These are phyloP conservation scores for Durotheca rogersii DNA, from an alignment of 495 filamentous ascomycete genomes.

Conservation along the genomic window DNA sequence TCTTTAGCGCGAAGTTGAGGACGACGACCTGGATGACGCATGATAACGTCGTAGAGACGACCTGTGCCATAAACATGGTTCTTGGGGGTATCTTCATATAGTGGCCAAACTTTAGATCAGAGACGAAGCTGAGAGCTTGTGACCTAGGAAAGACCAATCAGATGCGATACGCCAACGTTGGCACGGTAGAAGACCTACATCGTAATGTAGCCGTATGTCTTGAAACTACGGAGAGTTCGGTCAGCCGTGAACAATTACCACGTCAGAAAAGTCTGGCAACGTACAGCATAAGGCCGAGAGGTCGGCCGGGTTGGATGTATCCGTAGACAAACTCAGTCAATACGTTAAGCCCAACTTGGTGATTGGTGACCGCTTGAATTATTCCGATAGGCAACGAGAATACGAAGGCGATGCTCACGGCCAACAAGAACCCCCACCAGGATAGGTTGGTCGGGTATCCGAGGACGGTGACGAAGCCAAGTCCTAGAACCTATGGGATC, in stretches of 20 bases:
- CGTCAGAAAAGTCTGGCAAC: neutral
- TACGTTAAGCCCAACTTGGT: constrained; percentile 66
- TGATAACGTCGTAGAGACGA: constrained; percentile 63
- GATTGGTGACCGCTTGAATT: constrained; percentile 67
- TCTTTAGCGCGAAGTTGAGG: constrained; percentile 63
- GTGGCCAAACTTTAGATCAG: constrained; percentile 61
- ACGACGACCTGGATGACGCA: constrained; percentile 67
- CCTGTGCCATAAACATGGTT: constrained; percentile 67
- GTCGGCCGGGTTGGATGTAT: constrained; percentile 67
- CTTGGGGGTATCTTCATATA: constrained; percentile 73
- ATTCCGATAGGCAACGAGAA: constrained; percentile 59
- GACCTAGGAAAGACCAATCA: constrained; percentile 32
- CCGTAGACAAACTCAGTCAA: constrained; percentile 72
- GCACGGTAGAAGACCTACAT: constrained; percentile 43
- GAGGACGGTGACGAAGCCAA: constrained; percentile 64
- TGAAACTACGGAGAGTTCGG: constrained; percentile 52
- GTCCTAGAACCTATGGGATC: constrained; percentile 52
- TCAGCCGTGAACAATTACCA: neutral
- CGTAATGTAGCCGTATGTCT: constrained; percentile 73
- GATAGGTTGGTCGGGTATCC: constrained; percentile 65
- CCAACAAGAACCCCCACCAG: constrained; percentile 68
- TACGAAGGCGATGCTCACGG: constrained; percentile 57
- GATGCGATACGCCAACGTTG: neutral
- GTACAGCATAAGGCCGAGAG: constrained; percentile 66
- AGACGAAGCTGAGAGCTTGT: constrained; percentile 56